A percentile compares a stretch with the other conserved stretches of the same genome.
Evolutionary conservation across 1,284 basidiomycete species (phyloP).

Genomic region (Leccinum subfulvum): DNA sequence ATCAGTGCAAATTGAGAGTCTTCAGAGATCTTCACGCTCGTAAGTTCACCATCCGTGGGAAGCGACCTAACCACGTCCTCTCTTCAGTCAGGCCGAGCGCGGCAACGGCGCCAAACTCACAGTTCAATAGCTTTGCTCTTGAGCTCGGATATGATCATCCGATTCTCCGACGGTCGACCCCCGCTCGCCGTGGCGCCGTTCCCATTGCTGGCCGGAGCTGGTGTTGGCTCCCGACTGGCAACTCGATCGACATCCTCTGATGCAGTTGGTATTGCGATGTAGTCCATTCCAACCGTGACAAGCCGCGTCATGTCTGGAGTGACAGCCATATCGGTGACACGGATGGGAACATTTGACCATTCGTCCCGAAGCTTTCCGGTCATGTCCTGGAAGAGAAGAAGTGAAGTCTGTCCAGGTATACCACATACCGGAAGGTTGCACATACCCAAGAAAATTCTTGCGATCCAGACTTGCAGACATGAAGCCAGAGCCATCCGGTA

Average conservation of each 20-base stretch:
- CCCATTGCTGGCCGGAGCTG: constrained; percentile 37
- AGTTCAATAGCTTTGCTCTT: constrained; percentile 59
- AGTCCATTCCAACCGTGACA: constrained; percentile 78
- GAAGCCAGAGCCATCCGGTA: constrained; percentile 87
- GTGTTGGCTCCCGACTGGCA: constrained; percentile 38
- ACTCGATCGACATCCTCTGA: constrained; percentile 30
- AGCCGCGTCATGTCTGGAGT: constrained; percentile 84
- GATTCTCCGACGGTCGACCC: constrained; percentile 49
- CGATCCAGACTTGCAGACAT: constrained; percentile 89
- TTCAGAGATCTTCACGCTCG: constrained; percentile 83
- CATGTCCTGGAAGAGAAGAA: constrained; percentile 51
- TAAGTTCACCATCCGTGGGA: constrained; percentile 74
- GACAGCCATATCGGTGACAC: constrained; percentile 85
- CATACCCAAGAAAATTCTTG: constrained; percentile 83
- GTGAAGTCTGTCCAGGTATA: constrained; percentile 15
- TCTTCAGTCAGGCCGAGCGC: constrained; percentile 14
- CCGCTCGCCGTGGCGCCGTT: constrained; percentile 37
- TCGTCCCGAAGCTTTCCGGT: constrained; percentile 70
- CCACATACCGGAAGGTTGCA: constrained; percentile 9
- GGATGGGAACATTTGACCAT: constrained; percentile 75
- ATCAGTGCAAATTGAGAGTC: constrained; percentile 88
- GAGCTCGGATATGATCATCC: constrained; percentile 77
- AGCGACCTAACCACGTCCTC: constrained; percentile 49
- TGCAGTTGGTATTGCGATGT: constrained; percentile 30
- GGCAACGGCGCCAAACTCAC: constrained; percentile 44